A percentile compares a stretch with the other conserved stretches of the same genome.
phyloP scores from a whole-genome alignment of 768 basidiomycete genomes.

The Hericium rajendrae region DNA sequence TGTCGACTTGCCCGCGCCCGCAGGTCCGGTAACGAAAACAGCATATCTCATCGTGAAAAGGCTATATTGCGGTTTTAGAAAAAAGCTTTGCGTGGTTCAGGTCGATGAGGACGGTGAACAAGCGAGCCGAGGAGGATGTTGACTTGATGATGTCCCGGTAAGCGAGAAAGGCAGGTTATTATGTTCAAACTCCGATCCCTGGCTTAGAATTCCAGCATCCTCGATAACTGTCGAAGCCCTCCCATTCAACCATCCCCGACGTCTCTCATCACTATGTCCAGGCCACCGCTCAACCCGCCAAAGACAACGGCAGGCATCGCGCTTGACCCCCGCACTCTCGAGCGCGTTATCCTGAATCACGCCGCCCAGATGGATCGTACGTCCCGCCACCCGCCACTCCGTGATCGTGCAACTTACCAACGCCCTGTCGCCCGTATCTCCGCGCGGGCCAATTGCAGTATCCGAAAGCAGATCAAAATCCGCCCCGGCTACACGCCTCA shows the following conservation, averaged over 20 bases:
- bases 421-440: not conserved
- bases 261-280: conserved; percentile 8
- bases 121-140: not conserved
- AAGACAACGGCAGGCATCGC: conserved; percentile 71
- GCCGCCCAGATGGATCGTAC: conserved; percentile 79
- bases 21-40: conserved; percentile 87
- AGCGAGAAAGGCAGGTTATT: not conserved
- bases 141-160: not conserved
- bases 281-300: conserved; percentile 66
- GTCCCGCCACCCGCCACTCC: conserved; percentile 17
- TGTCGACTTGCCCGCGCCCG: conserved; percentile 96
- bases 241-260: not conserved
- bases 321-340: conserved; percentile 75
- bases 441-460: conserved; percentile 31
- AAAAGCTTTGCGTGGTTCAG: not conserved
- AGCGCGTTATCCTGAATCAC: conserved; percentile 81
- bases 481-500: conserved; percentile 91
- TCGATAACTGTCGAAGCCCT: not conserved
- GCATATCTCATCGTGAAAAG: conserved; percentile 66
- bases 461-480: conserved; percentile 83
- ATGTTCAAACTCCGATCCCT: not conserved
- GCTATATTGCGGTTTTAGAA: too few relatives aligned
- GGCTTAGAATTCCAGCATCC: not conserved
- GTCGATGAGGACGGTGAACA: not conserved
- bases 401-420: not conserved